Evolutionary conservation across 2,329 filamentous ascomycete species (phyloP).

Genomic region (Keithomyces neogunnii): DNA sequence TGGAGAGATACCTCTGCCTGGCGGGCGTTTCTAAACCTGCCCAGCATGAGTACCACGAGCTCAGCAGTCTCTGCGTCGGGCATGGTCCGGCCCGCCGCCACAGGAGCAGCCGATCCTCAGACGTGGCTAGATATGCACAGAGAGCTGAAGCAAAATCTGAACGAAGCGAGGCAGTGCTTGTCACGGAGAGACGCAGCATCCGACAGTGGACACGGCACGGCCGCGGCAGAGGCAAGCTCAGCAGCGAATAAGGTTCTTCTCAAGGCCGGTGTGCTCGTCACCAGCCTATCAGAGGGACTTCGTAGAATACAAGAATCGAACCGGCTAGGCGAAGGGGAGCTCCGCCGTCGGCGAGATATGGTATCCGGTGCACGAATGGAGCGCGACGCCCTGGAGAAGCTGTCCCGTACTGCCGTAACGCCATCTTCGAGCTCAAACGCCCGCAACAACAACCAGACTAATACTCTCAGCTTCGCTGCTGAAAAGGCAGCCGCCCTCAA

Average conservation of each 20-base stretch:
- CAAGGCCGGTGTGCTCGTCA: slow-evolving; percentile 56
- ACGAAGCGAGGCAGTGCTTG: slow-evolving; percentile 61
- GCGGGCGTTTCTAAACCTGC: slow-evolving; percentile 66
- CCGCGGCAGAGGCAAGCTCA: slow-evolving; percentile 53
- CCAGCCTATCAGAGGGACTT: slow-evolving; percentile 58
- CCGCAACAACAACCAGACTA: slow-evolving; percentile 30
- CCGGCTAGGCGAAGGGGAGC: slow-evolving; percentile 63
- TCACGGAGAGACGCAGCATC: slow-evolving; percentile 53
- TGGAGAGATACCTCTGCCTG: slow-evolving; percentile 70
- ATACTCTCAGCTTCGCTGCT: slow-evolving; percentile 27
- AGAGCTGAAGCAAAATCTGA: slow-evolving; percentile 57
- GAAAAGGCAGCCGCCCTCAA: slow-evolving; percentile 42
- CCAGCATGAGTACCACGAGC: slow-evolving; percentile 39
- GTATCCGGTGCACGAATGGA: slow-evolving; percentile 63
- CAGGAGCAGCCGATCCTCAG: slow-evolving; percentile 46
- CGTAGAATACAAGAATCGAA: slow-evolving; percentile 44
- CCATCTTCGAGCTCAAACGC: slow-evolving; percentile 18
- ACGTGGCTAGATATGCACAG: slow-evolving; percentile 71
- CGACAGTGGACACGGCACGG: slow-evolving; percentile 30
- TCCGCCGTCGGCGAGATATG: slow-evolving; percentile 62
- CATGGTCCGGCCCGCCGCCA: slow-evolving; percentile 29
- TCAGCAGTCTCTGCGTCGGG: slow-evolving; percentile 39
- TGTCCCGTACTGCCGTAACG: slow-evolving; percentile 49
- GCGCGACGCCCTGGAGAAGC: slow-evolving; percentile 64
- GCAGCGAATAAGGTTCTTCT: slow-evolving; percentile 69